phyloP scores from a whole-genome alignment of 2,329 filamentous ascomycete species.

The Dichotomopilus funicola region DNA sequence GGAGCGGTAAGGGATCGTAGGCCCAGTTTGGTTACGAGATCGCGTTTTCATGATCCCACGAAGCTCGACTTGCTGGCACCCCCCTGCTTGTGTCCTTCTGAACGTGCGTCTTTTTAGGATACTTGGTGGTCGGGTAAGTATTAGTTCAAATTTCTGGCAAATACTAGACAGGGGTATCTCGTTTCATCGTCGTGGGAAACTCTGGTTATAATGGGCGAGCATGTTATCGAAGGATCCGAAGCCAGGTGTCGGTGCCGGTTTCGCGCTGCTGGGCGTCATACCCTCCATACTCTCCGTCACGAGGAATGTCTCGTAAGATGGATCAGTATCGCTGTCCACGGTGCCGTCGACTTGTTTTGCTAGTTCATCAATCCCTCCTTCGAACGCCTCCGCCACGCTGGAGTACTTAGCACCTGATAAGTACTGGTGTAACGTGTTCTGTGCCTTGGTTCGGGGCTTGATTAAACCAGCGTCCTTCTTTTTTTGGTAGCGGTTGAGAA shows the following conservation, averaged over 20 bases:
- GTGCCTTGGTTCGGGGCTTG: constrained; percentile 12
- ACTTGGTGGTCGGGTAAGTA: no score
- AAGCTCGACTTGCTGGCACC: no score
- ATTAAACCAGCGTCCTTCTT: constrained; percentile 21
- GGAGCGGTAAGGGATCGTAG: no score
- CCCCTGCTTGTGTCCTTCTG: no score
- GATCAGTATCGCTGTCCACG: constrained; percentile 11
- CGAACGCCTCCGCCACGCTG: constrained; percentile 25
- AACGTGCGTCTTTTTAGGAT: no score
- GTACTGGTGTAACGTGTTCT: constrained; percentile 12
- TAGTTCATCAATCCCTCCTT: constrained; percentile 22
- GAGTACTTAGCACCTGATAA: constrained; percentile 18
- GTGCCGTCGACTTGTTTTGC: background rate
- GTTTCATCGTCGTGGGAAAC: constrained; percentile 45
- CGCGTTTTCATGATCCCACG: no score
- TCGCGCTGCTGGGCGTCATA: background rate
- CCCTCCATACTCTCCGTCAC: constrained; percentile 11
- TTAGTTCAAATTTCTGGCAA: no score
- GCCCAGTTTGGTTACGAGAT: no score
- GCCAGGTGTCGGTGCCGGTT: background rate
- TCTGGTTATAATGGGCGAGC: constrained; percentile 10
- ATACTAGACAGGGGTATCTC: no score
- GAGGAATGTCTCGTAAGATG: constrained; percentile 13
- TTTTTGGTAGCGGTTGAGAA: constrained; percentile 39
- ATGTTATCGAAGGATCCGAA: constrained; percentile 9